Evolutionary conservation across 768 basidiomycete genomes (phyloP), one percentile per base, ranked within the genome.

Genomic region (Leucosporidium creatinivorum): DNA sequence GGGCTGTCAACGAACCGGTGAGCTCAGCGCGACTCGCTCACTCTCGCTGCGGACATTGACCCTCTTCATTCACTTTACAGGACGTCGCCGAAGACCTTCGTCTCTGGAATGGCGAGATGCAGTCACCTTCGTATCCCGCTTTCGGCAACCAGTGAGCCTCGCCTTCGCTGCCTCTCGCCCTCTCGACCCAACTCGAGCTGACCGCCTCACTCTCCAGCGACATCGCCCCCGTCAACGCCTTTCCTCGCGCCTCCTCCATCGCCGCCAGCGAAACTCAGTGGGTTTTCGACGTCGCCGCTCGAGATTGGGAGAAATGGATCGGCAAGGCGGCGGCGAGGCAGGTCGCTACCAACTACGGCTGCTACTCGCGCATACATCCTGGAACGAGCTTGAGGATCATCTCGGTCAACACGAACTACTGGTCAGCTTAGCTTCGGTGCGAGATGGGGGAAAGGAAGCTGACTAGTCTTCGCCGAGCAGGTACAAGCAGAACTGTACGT

Each of bases 321-420:
- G 39, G 39, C 30, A 36, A 72, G 1, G 68, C 77, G 2, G 83
- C 81, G 19, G 80, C 83, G 4, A 67, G 75, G 0, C 63, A 84
- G 63, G 39, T 44, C 39, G 39, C 39, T 44, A 44, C 39, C 39
- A 44, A 44, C 39, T 85, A 83, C 13, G 85, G 85, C 25, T 84
- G 84, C 65, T 86, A 86, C 73, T 79, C 84, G 1, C 71, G 78
- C 1, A 77, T 67, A 80, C 80, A 71, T 23, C 80, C 83, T 30
- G 84, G 81, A 0, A 85, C 83, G 50, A 80, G 55, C 25, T 33
- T 73, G 18, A 85, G 83, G 25, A 83, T 86, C 49, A 82, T 86
- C 47, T 85, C 85, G 0, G 68, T 86, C 66, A 86, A 86, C 68
- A 83, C 83, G 12, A 80, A 83, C 10, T 86, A 84, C 68, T 85